Conservation (phyloP, 208 protist genomes). For the Angomonas ambiguus region DNA sequence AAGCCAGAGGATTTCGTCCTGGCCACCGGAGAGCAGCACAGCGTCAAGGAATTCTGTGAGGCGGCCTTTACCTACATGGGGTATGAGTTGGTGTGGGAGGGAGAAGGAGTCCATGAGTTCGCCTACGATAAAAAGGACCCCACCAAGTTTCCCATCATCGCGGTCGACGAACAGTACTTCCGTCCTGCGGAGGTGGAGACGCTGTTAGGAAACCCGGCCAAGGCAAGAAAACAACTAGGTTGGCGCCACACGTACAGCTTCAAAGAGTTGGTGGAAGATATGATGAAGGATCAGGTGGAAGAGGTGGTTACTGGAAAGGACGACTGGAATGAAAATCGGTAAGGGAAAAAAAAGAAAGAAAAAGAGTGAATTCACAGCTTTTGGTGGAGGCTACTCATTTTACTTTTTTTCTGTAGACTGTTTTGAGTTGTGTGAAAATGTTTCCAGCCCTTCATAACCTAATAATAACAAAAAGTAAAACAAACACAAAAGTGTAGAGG, state of each 20-base stretch:
- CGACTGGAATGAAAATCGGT: slow-evolving; percentile 10
- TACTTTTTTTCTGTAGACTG: not conserved
- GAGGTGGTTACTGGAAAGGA: slow-evolving; percentile 24
- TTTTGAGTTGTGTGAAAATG: too few species aligned
- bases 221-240: slow-evolving; percentile 81
- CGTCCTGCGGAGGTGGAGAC: slow-evolving; percentile 95
- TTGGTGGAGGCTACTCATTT: not conserved
- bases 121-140: slow-evolving; percentile 41
- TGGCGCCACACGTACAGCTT: slow-evolving; percentile 55
- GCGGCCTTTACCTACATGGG: slow-evolving; percentile 57
- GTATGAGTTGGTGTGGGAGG: slow-evolving; percentile 71
- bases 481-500: too few species aligned
- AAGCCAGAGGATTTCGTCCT: slow-evolving; percentile 90
- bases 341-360: not conserved
- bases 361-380: not conserved
- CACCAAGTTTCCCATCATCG: slow-evolving; percentile 30
- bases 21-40: slow-evolving; percentile 90
- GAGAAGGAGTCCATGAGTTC: slow-evolving; percentile 84
- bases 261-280: slow-evolving; percentile 45
- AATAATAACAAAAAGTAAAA: not conserved
- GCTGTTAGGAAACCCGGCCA: slow-evolving; percentile 88
- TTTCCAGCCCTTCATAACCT: not conserved
- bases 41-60: slow-evolving; percentile 87
- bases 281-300: slow-evolving; percentile 30
- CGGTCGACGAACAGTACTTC: slow-evolving; percentile 87